A percentile compares a stretch with the other conserved stretches of the same genome.
These are phyloP conservation scores for Ambrosia artemisiifolia DNA, from an alignment of 129 eudicot species.

Conservation along the genomic window DNA sequence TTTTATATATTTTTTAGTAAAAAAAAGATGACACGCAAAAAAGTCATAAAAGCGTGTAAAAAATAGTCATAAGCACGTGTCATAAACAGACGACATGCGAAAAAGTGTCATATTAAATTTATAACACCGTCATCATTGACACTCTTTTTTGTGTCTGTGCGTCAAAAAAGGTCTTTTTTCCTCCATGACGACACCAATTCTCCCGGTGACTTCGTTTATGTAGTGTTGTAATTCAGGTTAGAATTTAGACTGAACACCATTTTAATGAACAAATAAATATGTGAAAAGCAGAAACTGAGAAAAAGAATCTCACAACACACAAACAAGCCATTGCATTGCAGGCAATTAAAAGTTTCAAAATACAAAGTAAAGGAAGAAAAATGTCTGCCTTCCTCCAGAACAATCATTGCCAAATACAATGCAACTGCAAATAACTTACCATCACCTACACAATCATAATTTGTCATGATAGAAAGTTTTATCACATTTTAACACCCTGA, in stretches of 20 bases:
- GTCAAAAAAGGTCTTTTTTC: too few species aligned
- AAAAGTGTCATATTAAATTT: too few species aligned
- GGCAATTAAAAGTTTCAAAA: slow-evolving; percentile 11
- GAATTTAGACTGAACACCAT: neutral
- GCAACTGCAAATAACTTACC: slow-evolving; percentile 24
- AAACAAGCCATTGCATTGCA: slow-evolving; percentile 31
- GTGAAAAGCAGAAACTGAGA: neutral
- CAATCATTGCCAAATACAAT: slow-evolving; percentile 13
- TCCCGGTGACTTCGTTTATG: too few species aligned
- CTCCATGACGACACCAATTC: too few species aligned
- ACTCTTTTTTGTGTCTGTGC: too few species aligned
- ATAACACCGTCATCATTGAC: too few species aligned
- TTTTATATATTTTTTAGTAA: too few species aligned
- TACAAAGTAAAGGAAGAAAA: slow-evolving; percentile 21
- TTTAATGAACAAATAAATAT: neutral
- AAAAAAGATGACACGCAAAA: too few species aligned
- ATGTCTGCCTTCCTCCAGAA: slow-evolving; percentile 18
- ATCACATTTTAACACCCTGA: neutral
- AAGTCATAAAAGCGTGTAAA: too few species aligned
- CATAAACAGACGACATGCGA: too few species aligned
- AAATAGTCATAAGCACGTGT: too few species aligned
- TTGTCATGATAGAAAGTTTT: slow-evolving; percentile 15
- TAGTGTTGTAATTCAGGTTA: too few species aligned
- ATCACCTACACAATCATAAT: slow-evolving; percentile 8
- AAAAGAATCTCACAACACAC: slow-evolving; percentile 27